These are phyloP conservation scores for Meyerozyma smithsonii DNA, from an alignment of 1,139 yeast species.

Conservation along the genomic window DNA sequence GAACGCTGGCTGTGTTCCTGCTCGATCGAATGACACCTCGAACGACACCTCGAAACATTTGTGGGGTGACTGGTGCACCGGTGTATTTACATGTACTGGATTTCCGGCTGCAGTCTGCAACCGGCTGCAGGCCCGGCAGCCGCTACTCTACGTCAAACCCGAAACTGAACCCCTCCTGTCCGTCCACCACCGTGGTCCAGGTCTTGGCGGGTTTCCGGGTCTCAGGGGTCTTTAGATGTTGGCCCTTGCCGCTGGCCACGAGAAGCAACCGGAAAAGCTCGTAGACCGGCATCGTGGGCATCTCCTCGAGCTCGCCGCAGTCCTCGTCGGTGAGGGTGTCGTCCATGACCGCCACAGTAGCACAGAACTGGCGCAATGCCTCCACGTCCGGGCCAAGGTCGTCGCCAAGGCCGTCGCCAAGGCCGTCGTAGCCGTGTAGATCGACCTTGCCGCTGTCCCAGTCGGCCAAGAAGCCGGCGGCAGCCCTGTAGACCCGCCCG, in stretches of 20 bases:
- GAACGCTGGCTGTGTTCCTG: not conserved
- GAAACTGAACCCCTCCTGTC: not conserved
- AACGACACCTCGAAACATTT: not conserved
- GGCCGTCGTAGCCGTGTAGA: slow-evolving; percentile 8
- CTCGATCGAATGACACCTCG: not conserved
- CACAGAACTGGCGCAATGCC: not conserved
- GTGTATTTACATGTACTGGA: too few relatives aligned
- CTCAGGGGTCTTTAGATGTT: not conserved
- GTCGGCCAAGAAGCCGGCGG: slow-evolving; percentile 22
- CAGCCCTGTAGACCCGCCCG: slow-evolving; percentile 39
- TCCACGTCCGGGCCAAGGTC: too few relatives aligned
- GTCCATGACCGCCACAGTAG: slow-evolving; percentile 11
- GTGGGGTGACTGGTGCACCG: not conserved
- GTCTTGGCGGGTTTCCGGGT: not conserved
- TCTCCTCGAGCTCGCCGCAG: slow-evolving; percentile 35
- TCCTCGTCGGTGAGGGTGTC: slow-evolving; percentile 32
- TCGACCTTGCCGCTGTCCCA: slow-evolving; percentile 26
- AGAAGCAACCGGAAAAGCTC: slow-evolving; percentile 51
- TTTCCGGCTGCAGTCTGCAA: too few relatives aligned
- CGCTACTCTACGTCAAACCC: not conserved
- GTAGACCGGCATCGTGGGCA: slow-evolving; percentile 51
- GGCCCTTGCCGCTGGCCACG: slow-evolving; percentile 21
- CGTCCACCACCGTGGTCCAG: not conserved
- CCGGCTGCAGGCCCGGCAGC: too few relatives aligned
- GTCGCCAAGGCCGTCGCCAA: too few relatives aligned